Base-by-base conservation (phyloP, 345 rosid species). In the Eucalyptus albens region DNA sequence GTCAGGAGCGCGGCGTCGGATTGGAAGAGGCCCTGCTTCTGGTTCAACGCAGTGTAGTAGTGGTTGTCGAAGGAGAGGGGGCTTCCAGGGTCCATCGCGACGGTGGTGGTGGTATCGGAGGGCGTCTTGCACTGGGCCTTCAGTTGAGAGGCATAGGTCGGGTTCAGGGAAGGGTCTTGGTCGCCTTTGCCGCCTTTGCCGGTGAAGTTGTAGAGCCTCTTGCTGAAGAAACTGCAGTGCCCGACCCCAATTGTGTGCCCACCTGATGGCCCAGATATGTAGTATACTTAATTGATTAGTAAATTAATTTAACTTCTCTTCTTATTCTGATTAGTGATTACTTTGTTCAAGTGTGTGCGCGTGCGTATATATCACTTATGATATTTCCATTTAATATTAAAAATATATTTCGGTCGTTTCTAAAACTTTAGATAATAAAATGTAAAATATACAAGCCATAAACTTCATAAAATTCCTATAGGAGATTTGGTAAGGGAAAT, bases 151-250 rank as follows among this genome's bases (percentile, higher is more conserved):
- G 92, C 93, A 62, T 92, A 92, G 8, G 87, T 62, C 11, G 92
- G 29, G 91, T 92, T 47, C 47, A 92, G 88, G 47, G 92, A 87
- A 47, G 93, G 93, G 86, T 92, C 94, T 10, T 89, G 89, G 60
- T 53, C 59, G 59, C 59, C 59, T 53, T 53, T 53, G 56, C 87
- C 92, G 3, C 92, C 92, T 26, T 90, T 92, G 47, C 95, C 96
- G 17, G 92, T 89, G 92, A 93, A 93, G 90, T 93, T 90, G 92
- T 91, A 93, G 27, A 93, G 91, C 77, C 94, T 86, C 53, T 31
- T 88, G 92, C 91, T 89, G 92, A 93, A 92, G 80, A 89, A 56
- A 16, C 1, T 89, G 90, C 94, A 93, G 86, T 89, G 93, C 5
- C 92, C 92, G 33, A 91, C 88, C 22, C 94, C 94, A 8, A 93